Evolutionary conservation across 202 grass and related monocot genomes (phyloP), one percentile per base, ranked within the genome.

Genomic region (Hordeum pubiflorum): DNA sequence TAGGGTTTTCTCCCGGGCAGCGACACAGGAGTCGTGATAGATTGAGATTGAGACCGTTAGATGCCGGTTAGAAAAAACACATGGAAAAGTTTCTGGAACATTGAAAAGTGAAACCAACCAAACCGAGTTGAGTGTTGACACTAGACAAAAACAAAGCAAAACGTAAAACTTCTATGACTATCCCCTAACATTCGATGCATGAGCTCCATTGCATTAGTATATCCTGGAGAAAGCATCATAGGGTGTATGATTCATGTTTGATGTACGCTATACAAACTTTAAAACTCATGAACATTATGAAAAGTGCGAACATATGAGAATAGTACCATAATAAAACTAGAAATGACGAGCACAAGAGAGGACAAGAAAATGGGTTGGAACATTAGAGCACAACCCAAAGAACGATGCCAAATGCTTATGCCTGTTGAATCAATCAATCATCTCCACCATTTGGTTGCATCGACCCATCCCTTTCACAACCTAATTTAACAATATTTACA

Each of bases 381-480:
- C 22, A 14, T 3, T 76, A 86, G 10, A 66, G 65, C 36, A 75
- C 80, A 87, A 29, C 1, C 37, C 6, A 54, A 54, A 17, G 69
- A 68, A 10, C 2, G 58, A 79, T 75, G 48, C 32, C 50, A 40
- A 57, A 10, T 6, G 33, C 10, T 40, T 83, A 37, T 81, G 54
- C 18, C n/a, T 9, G 40, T 26, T 33, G 32, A 81, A 62, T 24
- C 14, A 14, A 44, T 88, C 72, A 83, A 75, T 23, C 21, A 54
- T 83, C 44, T 3, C 29, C 60, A 10, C n/a, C 44, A 17, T 48
- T 83, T 68, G 50, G 37, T 74, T 74, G 69, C 32, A 75, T 80
- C 39, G 23, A 56, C 32, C 21, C 12, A 27, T 75, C 54, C n/a
- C 46, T 33, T 55, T 76, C 63, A 56, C 22, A 12, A 34, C 24